A percentile compares a stretch with the other conserved stretches of the same genome.
phyloP scores from a whole-genome alignment of 2,329 filamentous ascomycete genomes.

The Penicillium thymicola region DNA sequence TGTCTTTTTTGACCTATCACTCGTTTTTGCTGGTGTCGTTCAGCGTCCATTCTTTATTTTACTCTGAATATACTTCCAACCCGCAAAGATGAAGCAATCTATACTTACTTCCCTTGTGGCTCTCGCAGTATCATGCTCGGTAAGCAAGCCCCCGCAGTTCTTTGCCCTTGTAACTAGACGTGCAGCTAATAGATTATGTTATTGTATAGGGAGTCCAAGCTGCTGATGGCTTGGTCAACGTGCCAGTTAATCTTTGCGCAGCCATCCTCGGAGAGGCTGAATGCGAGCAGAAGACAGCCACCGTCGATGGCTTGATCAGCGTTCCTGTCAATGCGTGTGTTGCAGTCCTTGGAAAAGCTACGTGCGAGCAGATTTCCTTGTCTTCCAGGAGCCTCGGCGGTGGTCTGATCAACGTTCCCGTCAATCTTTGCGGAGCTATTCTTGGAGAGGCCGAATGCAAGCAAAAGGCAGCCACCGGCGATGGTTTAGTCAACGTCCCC shows the following conservation, averaged over 20 bases:
- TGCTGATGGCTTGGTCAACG: slow-evolving; percentile 15
- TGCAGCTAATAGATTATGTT: neutral
- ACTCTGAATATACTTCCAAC: slow-evolving; percentile 3
- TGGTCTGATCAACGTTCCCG: slow-evolving; percentile 23
- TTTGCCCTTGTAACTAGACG: neutral
- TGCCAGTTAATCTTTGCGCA: slow-evolving; percentile 24
- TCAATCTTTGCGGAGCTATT: slow-evolving; percentile 24
- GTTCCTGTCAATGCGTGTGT: slow-evolving; percentile 25
- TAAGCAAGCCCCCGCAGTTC: neutral
- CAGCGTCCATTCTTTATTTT: slow-evolving; percentile 27
- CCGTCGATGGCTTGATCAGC: slow-evolving; percentile 18
- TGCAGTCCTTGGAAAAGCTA: slow-evolving; percentile 23
- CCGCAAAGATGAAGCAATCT: slow-evolving; percentile 21
- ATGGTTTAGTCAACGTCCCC: slow-evolving; percentile 26
- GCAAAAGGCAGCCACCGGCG: slow-evolving; percentile 10
- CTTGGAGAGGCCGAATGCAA: slow-evolving; percentile 27
- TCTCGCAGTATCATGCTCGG: slow-evolving; percentile 22
- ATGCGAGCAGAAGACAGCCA: slow-evolving; percentile 20
- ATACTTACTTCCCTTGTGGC: slow-evolving; percentile 22
- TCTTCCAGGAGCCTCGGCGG: neutral
- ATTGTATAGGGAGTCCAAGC: slow-evolving; percentile 11
- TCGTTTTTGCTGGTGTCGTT: slow-evolving; percentile 24
- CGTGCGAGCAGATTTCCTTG: slow-evolving; percentile 23
- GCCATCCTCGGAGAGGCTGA: slow-evolving; percentile 23
- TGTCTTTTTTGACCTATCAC: slow-evolving; percentile 13